A percentile compares a stretch with the other conserved stretches of the same genome.
These are phyloP conservation scores for Lasiodiplodia hormozganensis DNA, from an alignment of 2,329 filamentous ascomycete species.

Conservation along the genomic window DNA sequence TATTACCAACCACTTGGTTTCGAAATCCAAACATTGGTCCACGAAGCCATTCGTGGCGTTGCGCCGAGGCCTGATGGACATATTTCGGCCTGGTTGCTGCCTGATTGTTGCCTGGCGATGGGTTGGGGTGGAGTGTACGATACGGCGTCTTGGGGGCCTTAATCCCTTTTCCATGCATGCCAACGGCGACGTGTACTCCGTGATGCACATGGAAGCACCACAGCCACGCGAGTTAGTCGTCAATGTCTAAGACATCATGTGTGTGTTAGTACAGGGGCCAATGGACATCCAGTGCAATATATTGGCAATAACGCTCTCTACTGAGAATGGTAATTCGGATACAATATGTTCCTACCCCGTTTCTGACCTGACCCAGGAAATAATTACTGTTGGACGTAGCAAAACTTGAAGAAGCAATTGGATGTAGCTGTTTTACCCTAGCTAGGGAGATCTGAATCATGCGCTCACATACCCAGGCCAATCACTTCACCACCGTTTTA, in stretches of 20 bases:
- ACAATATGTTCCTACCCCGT: background rate
- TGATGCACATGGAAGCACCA: background rate
- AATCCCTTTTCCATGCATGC: background rate
- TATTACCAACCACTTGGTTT: constrained; percentile 3
- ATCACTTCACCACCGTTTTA: too few species aligned
- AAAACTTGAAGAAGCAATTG: too few species aligned
- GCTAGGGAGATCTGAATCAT: too few species aligned
- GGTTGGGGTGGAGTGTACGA: background rate
- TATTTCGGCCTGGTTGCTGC: background rate
- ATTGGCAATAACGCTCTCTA: background rate
- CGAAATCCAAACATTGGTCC: background rate
- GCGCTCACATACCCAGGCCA: too few species aligned
- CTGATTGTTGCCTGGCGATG: background rate
- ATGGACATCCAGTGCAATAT: background rate
- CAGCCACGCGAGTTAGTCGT: background rate
- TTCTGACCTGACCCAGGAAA: background rate
- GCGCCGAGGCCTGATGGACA: background rate
- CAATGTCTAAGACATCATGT: background rate
- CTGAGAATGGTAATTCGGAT: background rate
- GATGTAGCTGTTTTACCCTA: too few species aligned
- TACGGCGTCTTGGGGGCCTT: background rate
- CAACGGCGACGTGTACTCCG: background rate
- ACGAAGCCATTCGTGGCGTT: background rate
- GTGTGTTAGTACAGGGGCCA: background rate
- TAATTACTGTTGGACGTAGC: too few species aligned